Evolutionary conservation across 192 early-diverging fungal species (phyloP).

Genomic region (Coemansia sp.): DNA sequence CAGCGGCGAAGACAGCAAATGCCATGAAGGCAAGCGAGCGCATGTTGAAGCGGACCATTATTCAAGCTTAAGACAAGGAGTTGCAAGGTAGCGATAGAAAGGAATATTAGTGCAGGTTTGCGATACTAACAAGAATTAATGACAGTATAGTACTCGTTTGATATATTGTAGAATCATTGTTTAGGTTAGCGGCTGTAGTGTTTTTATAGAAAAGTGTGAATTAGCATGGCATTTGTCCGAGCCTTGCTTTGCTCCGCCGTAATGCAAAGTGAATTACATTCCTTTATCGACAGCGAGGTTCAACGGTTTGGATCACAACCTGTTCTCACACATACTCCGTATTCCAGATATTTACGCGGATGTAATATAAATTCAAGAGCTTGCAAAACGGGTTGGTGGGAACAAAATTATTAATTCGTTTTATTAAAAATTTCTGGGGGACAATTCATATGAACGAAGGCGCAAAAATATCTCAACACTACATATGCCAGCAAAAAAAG

Average conservation of each 20-base stretch:
- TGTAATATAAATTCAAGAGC: not conserved
- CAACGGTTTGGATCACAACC: not conserved
- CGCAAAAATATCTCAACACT: not conserved
- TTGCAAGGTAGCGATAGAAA: not conserved
- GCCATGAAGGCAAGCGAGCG: constrained; percentile 50
- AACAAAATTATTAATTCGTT: not conserved
- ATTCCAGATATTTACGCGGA: not conserved
- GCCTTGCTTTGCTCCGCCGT: not conserved
- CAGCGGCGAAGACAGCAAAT: constrained; percentile 41
- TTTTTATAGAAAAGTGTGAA: not conserved
- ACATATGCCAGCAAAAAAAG: not conserved
- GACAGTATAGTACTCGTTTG: not conserved
- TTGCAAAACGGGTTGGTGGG: not conserved
- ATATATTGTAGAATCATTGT: not conserved
- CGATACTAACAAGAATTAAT: not conserved
- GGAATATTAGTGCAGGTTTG: not conserved
- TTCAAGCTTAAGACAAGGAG: not conserved
- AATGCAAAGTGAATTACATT: not conserved
- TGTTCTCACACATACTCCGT: not conserved
- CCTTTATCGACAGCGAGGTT: not conserved
- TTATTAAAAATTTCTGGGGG: constrained; percentile 2
- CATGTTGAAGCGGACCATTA: constrained; percentile 44
- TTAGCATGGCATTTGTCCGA: not conserved
- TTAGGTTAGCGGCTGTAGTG: not conserved
- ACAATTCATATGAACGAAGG: not conserved